Percentiles rank a stretch among this genome's conserved stretches.
Conservation (phyloP, 169 alveolate genomes). For the Eimeria mitis region DNA sequence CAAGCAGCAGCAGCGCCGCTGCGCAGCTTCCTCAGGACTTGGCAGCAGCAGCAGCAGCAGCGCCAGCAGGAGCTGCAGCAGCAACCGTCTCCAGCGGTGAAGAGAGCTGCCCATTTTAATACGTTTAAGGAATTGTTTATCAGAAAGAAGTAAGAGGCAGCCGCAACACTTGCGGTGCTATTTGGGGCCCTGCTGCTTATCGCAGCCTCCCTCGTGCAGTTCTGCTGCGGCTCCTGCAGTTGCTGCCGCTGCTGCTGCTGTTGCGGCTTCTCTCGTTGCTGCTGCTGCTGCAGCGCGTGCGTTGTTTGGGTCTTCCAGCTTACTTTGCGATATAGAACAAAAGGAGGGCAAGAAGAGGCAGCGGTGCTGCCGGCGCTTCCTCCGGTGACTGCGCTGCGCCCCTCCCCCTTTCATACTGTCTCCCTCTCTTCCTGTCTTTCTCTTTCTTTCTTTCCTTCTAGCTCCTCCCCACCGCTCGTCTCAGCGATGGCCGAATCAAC, state of each 20-base stretch:
- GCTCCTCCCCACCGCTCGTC: background rate
- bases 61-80: conserved; percentile 7
- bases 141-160: background rate
- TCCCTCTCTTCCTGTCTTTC: background rate
- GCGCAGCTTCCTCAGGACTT: conserved; percentile 1
- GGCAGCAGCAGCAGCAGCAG: conserved; percentile 53
- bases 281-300: conserved; percentile 48
- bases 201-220: background rate
- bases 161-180: conserved; percentile 17
- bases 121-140: background rate
- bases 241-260: too few relatives aligned
- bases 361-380: conserved; percentile 6
- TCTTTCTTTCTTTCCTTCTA: background rate
- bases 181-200: background rate
- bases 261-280: too few relatives aligned
- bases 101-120: background rate
- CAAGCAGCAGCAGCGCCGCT: conserved; percentile 47
- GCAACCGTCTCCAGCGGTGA: conserved; percentile 20
- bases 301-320: background rate
- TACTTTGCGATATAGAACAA: background rate
- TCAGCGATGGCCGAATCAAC: background rate
- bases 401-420: too few relatives aligned
- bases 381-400: too few relatives aligned
- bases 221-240: too few relatives aligned
- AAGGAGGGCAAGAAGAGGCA: conserved; percentile 30